A percentile compares a stretch with the other conserved stretches of the same genome.
Evolutionary conservation across 306 rosid species (phyloP).

Genomic region (Dryas drummondii): DNA sequence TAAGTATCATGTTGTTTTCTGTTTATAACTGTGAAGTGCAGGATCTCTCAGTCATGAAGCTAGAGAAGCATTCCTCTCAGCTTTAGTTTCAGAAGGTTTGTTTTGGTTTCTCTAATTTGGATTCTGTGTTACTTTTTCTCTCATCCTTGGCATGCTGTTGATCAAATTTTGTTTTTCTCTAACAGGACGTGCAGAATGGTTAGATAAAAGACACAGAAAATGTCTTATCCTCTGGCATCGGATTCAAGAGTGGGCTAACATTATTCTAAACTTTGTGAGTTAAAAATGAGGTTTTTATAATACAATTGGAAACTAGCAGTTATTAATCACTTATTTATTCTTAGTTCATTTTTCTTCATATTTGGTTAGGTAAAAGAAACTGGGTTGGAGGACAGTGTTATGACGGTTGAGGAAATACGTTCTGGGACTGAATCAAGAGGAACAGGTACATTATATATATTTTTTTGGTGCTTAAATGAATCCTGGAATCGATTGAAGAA

Average conservation of each 20-base stretch:
- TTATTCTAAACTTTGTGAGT: constrained; percentile 70
- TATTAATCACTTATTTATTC: not conserved
- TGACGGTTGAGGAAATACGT: constrained; percentile 84
- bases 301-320: constrained; percentile 8
- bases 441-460: constrained; percentile 52
- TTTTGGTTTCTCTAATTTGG: constrained; percentile 3
- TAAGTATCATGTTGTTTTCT: not conserved
- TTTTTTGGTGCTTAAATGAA: not conserved
- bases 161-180: not conserved
- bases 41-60: constrained; percentile 91
- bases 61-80: constrained; percentile 67
- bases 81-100: constrained; percentile 79
- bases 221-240: constrained; percentile 90
- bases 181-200: constrained; percentile 94
- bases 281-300: constrained; percentile 19
- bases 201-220: constrained; percentile 85
- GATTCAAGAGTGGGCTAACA: constrained; percentile 89
- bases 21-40: constrained; percentile 42
- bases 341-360: constrained; percentile 16
- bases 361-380: constrained; percentile 67
- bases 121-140: not conserved
- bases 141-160: not conserved
- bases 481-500: not conserved
- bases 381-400: constrained; percentile 83
- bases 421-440: constrained; percentile 84